Evolutionary conservation across 306 rosid genomes (phyloP).

Genomic region (Gastrolobium villosum): DNA sequence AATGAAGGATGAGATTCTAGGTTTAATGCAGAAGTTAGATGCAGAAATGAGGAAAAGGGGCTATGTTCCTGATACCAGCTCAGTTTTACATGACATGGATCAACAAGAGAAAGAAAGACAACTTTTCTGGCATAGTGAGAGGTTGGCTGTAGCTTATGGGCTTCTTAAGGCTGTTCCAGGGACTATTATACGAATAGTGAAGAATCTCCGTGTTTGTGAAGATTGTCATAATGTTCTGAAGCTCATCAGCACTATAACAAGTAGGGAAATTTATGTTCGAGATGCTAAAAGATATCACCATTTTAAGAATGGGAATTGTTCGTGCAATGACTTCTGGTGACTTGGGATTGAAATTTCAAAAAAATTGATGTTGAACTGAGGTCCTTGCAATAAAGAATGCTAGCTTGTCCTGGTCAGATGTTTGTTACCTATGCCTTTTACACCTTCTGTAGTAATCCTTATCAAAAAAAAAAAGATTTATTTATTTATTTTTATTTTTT

Average conservation of each 20-base stretch:
- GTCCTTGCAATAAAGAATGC: conserved; percentile 32
- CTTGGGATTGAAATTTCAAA: conserved; percentile 6
- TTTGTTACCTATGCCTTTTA: conserved; percentile 1
- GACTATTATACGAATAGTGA: conserved; percentile 74
- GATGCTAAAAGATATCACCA: conserved; percentile 88
- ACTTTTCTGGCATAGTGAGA: conserved; percentile 91
- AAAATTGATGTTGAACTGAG: conserved; percentile 8
- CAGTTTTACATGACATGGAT: conserved; percentile 87
- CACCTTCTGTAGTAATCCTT: not conserved
- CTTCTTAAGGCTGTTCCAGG: conserved; percentile 79
- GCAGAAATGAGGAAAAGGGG: conserved; percentile 83
- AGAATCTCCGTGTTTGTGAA: conserved; percentile 89
- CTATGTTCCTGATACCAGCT: conserved; percentile 84
- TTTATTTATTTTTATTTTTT: no score
- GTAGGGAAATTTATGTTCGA: conserved; percentile 80
- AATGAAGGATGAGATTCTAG: conserved; percentile 74
- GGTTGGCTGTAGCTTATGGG: conserved; percentile 86
- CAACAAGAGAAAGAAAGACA: conserved; percentile 86
- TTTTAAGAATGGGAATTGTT: conserved; percentile 77
- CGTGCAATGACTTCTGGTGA: conserved; percentile 94
- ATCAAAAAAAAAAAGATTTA: no score
- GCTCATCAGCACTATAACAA: conserved; percentile 68
- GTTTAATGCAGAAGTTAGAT: conserved; percentile 68
- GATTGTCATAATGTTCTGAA: conserved; percentile 90
- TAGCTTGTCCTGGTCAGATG: not conserved